Base-by-base conservation (phyloP, 2,329 filamentous ascomycete genomes). In the Fusarium sp. region DNA sequence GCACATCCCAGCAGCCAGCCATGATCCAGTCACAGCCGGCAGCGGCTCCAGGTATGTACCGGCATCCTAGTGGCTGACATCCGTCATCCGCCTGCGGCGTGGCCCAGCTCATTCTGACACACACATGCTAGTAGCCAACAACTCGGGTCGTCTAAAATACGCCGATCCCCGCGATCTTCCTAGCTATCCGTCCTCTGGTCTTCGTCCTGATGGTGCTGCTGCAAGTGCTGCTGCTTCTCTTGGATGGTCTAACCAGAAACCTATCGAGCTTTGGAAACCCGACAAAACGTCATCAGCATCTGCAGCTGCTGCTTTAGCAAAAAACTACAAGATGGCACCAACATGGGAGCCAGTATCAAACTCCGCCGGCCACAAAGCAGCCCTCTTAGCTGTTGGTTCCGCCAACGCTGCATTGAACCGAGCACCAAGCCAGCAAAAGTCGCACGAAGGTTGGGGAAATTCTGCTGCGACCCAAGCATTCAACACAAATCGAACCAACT, bases 211-310 rank as follows among this genome's bases (percentile, higher is more conserved):
- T 70, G 82, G 80, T 71, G 83, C 84, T 51, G 92, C 92, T 57
- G 92, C 92, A 62, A 87, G 90, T 68, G 88, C 91, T 56, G 93
- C 93, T 54, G 92, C 92, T 40, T 87, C 86, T 51, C 82, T 95
- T 45, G 92, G 92, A 50, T 92, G 92, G 83, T 84, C 87, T 48
- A 92, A 88, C 74, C 87, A 88, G 71, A 92, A 88, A 74, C 77
- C 87, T 4, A 82, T 89, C 50, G 86, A 92, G 76, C 82, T 83
- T 75, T 92, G 89, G 89, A 90, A 87, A 74, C 88, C 90, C 19
- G 84, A 88, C 66, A 84, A 84, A 44, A 85, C 78, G 4, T 77
- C 84, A 80, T 84, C 84, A 76, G 77, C 87, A 24, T 81, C 79
- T 50, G 76, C 81, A 41, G 81, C 82, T 20, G 80, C 83, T 19